Base-by-base conservation (phyloP, 2,329 filamentous ascomycete species). In the Escovopsis sp. region DNA sequence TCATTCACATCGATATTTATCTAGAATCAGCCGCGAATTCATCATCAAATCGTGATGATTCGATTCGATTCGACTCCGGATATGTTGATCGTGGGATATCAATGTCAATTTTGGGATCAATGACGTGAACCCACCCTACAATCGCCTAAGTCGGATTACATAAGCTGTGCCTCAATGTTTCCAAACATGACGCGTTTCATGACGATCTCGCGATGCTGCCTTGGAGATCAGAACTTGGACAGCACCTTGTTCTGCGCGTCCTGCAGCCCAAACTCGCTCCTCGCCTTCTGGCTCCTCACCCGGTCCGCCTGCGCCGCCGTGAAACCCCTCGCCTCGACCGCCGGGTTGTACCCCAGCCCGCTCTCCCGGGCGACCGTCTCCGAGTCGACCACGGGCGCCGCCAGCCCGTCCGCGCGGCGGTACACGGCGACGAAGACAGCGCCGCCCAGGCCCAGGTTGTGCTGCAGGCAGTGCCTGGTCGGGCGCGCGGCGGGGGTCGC, bases 351-450 rank as follows among this genome's bases (percentile, higher is more conserved):
- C 0, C 86, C 88, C 18, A 94, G 64, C 39, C 75, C 73, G 43
- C 73, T 87, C 46, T 63, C 60, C 67, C 70, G 75, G 2, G 70
- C 84, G 2, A 94, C 73, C 38, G 74, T 70, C 4, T 69, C 73
- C 41, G 74, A 76, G 18, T 75, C 70, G 4, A 93, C 59, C 33
- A 68, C 65, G 4, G 67, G 65, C 3, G 80, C 80, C 43, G 64
- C 67, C 60, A 73, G 69, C 10, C 85, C 84, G 59, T 96, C 89
- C 1, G 82, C 82, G 12, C 88, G 75, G 64, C 78, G 79, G 62
- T 95, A 95, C 3, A 96, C 83, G 0, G 85, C 89, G 19, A 91
- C 84, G 1, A 96, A 88, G 2, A 80, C 87, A 3, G 88, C 89
- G 43, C 91, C 91, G 12, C 89, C 89, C 5, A 96, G 70, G 0